Evolutionary conservation across 78 protist species (phyloP), one percentile per base, ranked within the genome.

Genomic region (Cavenderia fasciculata): DNA sequence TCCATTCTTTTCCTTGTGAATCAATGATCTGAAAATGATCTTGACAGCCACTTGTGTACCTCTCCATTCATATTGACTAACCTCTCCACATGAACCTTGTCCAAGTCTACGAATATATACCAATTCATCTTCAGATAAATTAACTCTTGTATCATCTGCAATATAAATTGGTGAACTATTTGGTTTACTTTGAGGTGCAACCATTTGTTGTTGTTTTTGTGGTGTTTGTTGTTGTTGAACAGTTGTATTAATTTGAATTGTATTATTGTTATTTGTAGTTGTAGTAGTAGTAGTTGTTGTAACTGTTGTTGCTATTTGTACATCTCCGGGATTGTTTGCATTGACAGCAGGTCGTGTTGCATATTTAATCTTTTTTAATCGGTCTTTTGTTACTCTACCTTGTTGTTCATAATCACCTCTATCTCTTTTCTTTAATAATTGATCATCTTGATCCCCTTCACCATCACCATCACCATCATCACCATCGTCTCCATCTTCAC

Each of bases 11-110:
- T 87, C 84, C 27, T 77, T 77, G 61, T 77, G 78, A 27, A 87
- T 59, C n/a, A 87, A 23, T 43, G 86, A 75, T 34, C 70, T 44
- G 52, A 40, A 87, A n/a, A 87, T 87, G 4, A 63, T 61, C 72
- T 87, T 87, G 1, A 87, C 93, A 8, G 93, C 93, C 1, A 87
- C 93, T 47, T 71, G 78, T 23, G 88, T 77, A 29, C 93, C 93
- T 29, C 57, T 59, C 93, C 93, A 87, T 61, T 77, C 86, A 57
- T 69, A 77, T 33, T 56, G 84, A 34, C 76, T 38, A 8, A 87
- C 93, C 6, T 87, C 86, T 18, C 93, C 93, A 74, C 93, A 87
- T 43, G 88, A 74, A 14, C 93, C 93, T n/a, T 21, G 25, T 14
- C 93, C 93, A 29, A 87, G 23, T 14, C 59, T 41, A 23, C 47